A percentile compares a stretch with the other conserved stretches of the same genome.
These are phyloP conservation scores for Fusarium sp. DNA, from an alignment of 2,329 filamentous ascomycete genomes.

Conservation along the genomic window DNA sequence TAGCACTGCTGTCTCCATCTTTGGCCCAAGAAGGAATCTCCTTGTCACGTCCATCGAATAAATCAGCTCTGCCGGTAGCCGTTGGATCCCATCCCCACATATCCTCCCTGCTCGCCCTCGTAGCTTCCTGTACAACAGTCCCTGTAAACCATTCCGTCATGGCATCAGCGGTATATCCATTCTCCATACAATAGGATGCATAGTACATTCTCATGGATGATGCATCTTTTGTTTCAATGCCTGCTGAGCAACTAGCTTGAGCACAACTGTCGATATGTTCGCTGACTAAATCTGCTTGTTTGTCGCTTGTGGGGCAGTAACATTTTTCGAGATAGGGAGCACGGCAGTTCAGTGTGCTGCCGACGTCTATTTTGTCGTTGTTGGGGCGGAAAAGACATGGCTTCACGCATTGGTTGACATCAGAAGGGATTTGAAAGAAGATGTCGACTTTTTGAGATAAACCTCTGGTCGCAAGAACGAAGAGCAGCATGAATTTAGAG, in stretches of 20 bases:
- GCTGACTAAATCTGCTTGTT: not conserved
- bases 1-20: too few species aligned
- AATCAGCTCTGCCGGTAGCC: too few species aligned
- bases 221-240: not conserved
- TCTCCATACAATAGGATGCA: conserved; percentile 3
- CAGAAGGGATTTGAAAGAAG: not conserved
- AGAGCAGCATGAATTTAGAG: not conserved
- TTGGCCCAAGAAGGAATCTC: too few species aligned
- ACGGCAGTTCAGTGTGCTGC: not conserved
- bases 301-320: not conserved
- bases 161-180: not conserved
- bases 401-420: not conserved
- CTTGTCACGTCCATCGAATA: too few species aligned
- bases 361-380: not conserved
- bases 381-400: conserved; percentile 10
- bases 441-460: not conserved
- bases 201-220: conserved; percentile 2
- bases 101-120: too few species aligned
- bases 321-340: not conserved
- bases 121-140: not conserved
- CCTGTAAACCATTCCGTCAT: conserved; percentile 7
- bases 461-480: not conserved
- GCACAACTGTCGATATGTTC: conserved; percentile 9
- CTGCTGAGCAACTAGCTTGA: not conserved
- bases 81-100: not conserved